phyloP scores from a whole-genome alignment of 2,329 filamentous ascomycete species.

The Aspergillus amoenus region DNA sequence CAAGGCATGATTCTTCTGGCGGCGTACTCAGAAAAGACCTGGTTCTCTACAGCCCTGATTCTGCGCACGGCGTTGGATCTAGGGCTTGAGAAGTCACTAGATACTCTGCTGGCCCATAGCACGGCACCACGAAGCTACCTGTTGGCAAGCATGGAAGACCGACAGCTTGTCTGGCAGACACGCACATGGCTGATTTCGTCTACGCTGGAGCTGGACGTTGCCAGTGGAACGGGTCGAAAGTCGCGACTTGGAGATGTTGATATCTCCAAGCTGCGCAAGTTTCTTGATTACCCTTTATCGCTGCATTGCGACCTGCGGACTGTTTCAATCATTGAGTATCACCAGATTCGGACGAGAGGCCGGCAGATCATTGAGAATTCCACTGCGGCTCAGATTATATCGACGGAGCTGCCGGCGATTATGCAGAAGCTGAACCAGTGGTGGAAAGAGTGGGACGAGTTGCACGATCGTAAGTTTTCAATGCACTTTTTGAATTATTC shows the following conservation, averaged over 20 bases:
- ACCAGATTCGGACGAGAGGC: slow-evolving; percentile 35
- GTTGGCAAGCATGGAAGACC: slow-evolving; percentile 34
- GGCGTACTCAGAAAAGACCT: slow-evolving; percentile 38
- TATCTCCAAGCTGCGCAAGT: slow-evolving; percentile 32
- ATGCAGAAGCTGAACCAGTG: slow-evolving; percentile 32
- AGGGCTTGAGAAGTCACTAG: slow-evolving; percentile 35
- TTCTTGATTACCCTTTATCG: slow-evolving; percentile 36
- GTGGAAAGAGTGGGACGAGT: slow-evolving; percentile 37
- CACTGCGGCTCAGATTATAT: slow-evolving; percentile 27
- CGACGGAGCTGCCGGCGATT: slow-evolving; percentile 29
- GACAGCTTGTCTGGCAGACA: slow-evolving; percentile 36
- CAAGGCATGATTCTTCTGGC: slow-evolving; percentile 38
- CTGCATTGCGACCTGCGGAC: slow-evolving; percentile 36
- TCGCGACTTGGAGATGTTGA: slow-evolving; percentile 36
- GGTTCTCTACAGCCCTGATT: slow-evolving; percentile 39
- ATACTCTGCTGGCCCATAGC: slow-evolving; percentile 31
- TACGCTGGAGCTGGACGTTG: slow-evolving; percentile 35
- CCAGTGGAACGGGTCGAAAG: slow-evolving; percentile 36
- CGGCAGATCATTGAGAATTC: slow-evolving; percentile 31
- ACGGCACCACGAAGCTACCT: slow-evolving; percentile 34
- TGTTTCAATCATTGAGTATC: slow-evolving; percentile 35
- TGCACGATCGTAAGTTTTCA: slow-evolving; percentile 29
- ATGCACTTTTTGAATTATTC: neutral
- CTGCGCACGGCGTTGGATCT: slow-evolving; percentile 36
- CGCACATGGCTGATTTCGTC: slow-evolving; percentile 38